A percentile compares a stretch with the other conserved stretches of the same genome.
phyloP scores from a whole-genome alignment of 352 stramenopile species.

The Pythium grandisporangium region DNA sequence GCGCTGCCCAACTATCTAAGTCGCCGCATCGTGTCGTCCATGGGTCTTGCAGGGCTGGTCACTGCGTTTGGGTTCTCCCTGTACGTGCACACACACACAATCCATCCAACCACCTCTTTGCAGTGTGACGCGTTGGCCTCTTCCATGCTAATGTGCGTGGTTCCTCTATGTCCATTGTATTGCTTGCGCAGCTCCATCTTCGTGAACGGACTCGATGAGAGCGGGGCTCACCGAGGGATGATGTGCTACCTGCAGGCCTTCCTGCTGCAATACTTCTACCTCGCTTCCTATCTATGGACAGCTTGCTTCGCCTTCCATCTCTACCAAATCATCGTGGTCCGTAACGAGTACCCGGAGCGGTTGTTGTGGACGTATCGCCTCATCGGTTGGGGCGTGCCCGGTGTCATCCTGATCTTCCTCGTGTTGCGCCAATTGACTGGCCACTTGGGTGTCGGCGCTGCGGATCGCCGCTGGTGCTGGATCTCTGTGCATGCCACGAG shows the following conservation, averaged over 20 bases:
- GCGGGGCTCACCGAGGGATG: conserved; percentile 31
- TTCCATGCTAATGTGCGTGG: neutral
- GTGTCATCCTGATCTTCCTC: conserved; percentile 37
- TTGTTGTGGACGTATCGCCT: conserved; percentile 50
- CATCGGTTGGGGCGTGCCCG: conserved; percentile 58
- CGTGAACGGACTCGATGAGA: conserved; percentile 33
- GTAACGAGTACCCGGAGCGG: conserved; percentile 68
- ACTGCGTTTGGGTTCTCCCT: conserved; percentile 54
- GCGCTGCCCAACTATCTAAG: conserved; percentile 58
- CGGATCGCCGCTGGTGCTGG: conserved; percentile 72
- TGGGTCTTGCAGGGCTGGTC: conserved; percentile 46
- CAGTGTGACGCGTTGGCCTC: neutral
- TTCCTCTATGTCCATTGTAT: neutral
- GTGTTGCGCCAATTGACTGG: conserved; percentile 62
- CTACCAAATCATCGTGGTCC: conserved; percentile 80
- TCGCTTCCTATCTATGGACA: conserved; percentile 80
- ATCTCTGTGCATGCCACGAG: conserved; percentile 39
- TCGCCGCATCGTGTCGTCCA: conserved; percentile 57
- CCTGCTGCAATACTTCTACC: conserved; percentile 71
- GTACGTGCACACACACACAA: conserved; percentile 25
- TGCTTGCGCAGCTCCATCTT: conserved; percentile 33
- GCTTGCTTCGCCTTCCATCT: conserved; percentile 80
- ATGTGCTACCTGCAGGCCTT: conserved; percentile 64
- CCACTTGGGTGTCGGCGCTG: conserved; percentile 50
- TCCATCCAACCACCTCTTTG: neutral